Conservation (phyloP, 2,329 filamentous ascomycete genomes). For the Aspergillus hortae region DNA sequence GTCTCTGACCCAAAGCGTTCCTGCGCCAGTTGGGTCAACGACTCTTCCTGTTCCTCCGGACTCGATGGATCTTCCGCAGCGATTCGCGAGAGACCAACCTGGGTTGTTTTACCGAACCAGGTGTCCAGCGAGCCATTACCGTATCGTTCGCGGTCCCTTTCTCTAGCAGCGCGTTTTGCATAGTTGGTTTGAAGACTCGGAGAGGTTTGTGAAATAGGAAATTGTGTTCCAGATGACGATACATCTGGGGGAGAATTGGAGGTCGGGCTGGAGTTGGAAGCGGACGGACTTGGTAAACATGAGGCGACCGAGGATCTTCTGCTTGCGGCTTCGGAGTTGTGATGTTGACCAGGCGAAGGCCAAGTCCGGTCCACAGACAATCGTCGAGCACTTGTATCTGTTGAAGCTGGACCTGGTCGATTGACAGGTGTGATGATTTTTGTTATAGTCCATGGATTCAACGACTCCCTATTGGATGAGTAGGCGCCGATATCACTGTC, state of each 20-base stretch:
- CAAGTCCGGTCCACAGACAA: background rate
- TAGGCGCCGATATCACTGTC: background rate
- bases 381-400: background rate
- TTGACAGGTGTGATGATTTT: slow-evolving; percentile 25
- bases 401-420: background rate
- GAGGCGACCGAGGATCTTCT: background rate
- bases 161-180: slow-evolving; percentile 11
- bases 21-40: slow-evolving; percentile 12
- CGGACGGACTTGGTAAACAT: slow-evolving; percentile 17
- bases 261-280: slow-evolving; percentile 6
- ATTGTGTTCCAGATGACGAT: slow-evolving; percentile 4
- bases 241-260: slow-evolving; percentile 3
- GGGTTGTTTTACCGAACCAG: slow-evolving; percentile 24
- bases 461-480: slow-evolving; percentile 13
- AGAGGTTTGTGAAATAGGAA: slow-evolving; percentile 7
- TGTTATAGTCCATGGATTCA: slow-evolving; percentile 37
- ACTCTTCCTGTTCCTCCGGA: slow-evolving; percentile 1
- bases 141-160: slow-evolving; percentile 19
- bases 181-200: background rate
- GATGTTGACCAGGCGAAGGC: background rate
- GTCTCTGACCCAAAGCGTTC: slow-evolving; percentile 10
- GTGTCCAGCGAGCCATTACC: slow-evolving; percentile 28
- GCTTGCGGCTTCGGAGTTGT: background rate
- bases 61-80: background rate
- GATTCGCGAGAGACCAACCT: background rate